Percentiles rank a stretch among this genome's conserved stretches.
These are phyloP conservation scores for Pseudogymnoascus sp. DNA, from an alignment of 2,329 filamentous ascomycete species.

Conservation along the genomic window DNA sequence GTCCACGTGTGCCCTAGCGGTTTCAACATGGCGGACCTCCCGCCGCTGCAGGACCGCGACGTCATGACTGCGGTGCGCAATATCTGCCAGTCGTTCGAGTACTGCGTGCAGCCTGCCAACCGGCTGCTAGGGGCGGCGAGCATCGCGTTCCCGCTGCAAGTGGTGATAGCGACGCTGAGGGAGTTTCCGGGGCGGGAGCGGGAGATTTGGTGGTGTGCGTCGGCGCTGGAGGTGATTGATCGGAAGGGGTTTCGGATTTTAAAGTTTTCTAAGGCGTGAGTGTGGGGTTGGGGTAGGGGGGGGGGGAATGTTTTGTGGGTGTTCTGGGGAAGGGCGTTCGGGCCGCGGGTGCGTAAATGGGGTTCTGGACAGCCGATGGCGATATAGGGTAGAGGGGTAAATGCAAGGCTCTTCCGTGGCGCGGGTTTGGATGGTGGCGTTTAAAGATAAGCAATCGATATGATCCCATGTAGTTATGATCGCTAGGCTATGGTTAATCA, in stretches of 20 bases:
- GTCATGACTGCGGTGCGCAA: slow-evolving; percentile 23
- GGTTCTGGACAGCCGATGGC: no score
- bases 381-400: background rate
- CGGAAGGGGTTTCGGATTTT: slow-evolving; percentile 13
- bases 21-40: slow-evolving; percentile 16
- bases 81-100: slow-evolving; percentile 31
- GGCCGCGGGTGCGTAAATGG: background rate
- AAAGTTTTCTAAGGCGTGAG: background rate
- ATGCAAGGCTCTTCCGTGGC: background rate
- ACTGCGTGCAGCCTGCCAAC: slow-evolving; percentile 23
- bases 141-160: slow-evolving; percentile 20
- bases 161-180: slow-evolving; percentile 20
- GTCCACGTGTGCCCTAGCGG: slow-evolving; percentile 3
- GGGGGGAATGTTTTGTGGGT: background rate
- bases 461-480: background rate
- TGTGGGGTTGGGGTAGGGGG: background rate
- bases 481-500: background rate
- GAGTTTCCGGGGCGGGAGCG: slow-evolving; percentile 7
- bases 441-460: background rate
- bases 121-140: slow-evolving; percentile 13
- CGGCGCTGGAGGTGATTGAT: slow-evolving; percentile 12
- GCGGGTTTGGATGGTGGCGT: background rate
- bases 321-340: background rate
- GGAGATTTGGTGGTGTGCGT: slow-evolving; percentile 18
- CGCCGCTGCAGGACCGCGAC: slow-evolving; percentile 23